A percentile compares a stretch with the other conserved stretches of the same genome.
These are phyloP conservation scores for Globisporangium irregulare DNA, from an alignment of 352 stramenopile species.

Conservation along the genomic window DNA sequence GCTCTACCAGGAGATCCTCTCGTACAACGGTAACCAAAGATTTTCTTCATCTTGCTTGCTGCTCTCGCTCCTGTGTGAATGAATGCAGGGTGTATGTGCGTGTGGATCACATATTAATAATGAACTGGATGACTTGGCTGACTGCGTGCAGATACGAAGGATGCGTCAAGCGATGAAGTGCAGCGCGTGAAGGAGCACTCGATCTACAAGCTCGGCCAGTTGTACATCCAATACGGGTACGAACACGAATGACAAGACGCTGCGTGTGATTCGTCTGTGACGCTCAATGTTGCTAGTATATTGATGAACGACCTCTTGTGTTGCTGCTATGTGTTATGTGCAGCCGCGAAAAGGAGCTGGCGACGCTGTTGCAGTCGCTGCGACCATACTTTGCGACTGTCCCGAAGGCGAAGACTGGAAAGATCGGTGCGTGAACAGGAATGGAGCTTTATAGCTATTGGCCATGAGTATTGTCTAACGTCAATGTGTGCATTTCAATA, in stretches of 20 bases:
- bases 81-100: neutral
- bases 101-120: neutral
- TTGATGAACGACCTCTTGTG: neutral
- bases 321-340: slow-evolving; percentile 3
- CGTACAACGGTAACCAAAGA: slow-evolving; percentile 38
- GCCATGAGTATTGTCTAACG: neutral
- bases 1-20: slow-evolving; percentile 68
- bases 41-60: neutral
- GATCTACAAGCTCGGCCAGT: slow-evolving; percentile 93
- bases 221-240: slow-evolving; percentile 88
- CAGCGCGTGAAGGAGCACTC: slow-evolving; percentile 94
- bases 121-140: neutral
- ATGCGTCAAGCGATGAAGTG: slow-evolving; percentile 66
- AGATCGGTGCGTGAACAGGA: slow-evolving; percentile 82
- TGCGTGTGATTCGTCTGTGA: neutral
- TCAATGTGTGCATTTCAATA: slow-evolving; percentile 1
- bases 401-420: slow-evolving; percentile 97
- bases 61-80: slow-evolving; percentile 7
- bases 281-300: neutral
- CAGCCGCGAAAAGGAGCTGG: slow-evolving; percentile 84
- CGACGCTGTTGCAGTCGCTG: slow-evolving; percentile 82
- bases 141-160: slow-evolving; percentile 38
- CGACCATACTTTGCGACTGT: slow-evolving; percentile 94
- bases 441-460: neutral
- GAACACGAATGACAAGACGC: neutral